These are phyloP conservation scores for Sisymbrium irio DNA, from an alignment of 345 rosid genomes.

Conservation along the genomic window DNA sequence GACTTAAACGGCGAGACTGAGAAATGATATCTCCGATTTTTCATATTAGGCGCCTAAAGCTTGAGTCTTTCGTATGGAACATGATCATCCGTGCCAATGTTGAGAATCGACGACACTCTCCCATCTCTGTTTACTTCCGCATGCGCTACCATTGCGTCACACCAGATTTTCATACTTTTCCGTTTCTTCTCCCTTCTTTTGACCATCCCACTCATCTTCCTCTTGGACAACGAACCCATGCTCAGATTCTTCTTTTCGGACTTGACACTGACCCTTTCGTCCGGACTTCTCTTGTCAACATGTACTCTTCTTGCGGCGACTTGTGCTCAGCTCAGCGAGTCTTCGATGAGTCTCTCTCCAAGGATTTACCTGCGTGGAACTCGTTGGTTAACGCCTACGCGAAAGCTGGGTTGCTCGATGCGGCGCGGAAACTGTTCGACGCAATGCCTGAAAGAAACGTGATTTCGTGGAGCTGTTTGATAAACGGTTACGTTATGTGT, in stretches of 20 bases:
- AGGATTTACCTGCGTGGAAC: constrained; percentile 58
- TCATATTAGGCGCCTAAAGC: constrained; percentile 35
- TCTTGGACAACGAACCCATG: constrained; percentile 66
- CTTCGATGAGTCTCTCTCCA: constrained; percentile 39
- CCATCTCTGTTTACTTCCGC: constrained; percentile 40
- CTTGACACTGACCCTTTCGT: constrained; percentile 40
- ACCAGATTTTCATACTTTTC: constrained; percentile 51
- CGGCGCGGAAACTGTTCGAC: constrained; percentile 48
- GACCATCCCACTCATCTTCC: constrained; percentile 27
- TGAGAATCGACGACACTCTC: constrained; percentile 24
- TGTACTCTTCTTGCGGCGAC: constrained; percentile 46
- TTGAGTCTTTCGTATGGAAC: constrained; percentile 56
- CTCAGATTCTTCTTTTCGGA: constrained; percentile 48
- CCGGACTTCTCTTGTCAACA: constrained; percentile 41
- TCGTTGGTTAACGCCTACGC: constrained; percentile 37
- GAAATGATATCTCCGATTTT: constrained; percentile 39
- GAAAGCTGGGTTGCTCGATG: constrained; percentile 34
- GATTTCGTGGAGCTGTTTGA: constrained; percentile 54
- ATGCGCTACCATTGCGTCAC: constrained; percentile 50
- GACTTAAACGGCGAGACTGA: too few relatives aligned
- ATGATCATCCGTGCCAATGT: constrained; percentile 37
- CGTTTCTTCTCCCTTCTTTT: constrained; percentile 47
- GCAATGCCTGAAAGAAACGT: constrained; percentile 53
- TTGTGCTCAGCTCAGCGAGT: constrained; percentile 35
- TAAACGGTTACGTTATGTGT: constrained; percentile 47